Base-by-base conservation (phyloP, 2,329 filamentous ascomycete genomes). In the Sclerotinia glacialis region DNA sequence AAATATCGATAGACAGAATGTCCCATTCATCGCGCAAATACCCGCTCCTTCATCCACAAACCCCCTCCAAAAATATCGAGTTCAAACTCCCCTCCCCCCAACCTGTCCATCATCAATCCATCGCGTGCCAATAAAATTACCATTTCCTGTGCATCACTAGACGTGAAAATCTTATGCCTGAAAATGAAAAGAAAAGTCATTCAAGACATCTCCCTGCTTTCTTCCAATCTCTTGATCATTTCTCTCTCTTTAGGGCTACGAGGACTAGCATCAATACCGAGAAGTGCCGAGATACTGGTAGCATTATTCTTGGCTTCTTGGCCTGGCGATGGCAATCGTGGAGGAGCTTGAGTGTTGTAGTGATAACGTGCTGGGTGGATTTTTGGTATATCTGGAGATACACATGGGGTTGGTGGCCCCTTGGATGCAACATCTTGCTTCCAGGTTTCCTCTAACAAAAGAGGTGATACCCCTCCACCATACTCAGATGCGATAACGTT, bases 401-500 rank as follows among this genome's bases (percentile, higher is more conserved):
- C 71, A 66, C 74, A 76, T 52, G 76, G 76, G 34, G 76, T 75
- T 67, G 77, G 69, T 67, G 74, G 73, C 53, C 70, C 71, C 52
- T 77, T 77, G 67, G 74, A 74, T 40, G 70, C 74, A 66, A 77
- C 79, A 72, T 72, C 68, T 59, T 69, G 75, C 78, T 76, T 78
- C 79, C 89, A 92, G n/a, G 88, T 86, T 75, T 89, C 87, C 78
- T 92, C 89, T 26, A 92, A 81, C 44, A 86, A 81, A 18, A 83
- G 81, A 1, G 89, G 85, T 59, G 85, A 87, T 1, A 83, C 82
- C 44, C 86, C 84, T 18, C 80, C 77, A 64, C 89, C 89, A 74
- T 93, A 93, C 73, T 92, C 89, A 34, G 85, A 80, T 40, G 90
- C 89, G 46, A 94, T 84, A 58, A 85, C 82, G 44, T 84, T 81